Evolutionary conservation across 208 protist genomes (phyloP), one percentile per base, ranked within the genome.

Genomic region (Wallacemonas sp.): DNA sequence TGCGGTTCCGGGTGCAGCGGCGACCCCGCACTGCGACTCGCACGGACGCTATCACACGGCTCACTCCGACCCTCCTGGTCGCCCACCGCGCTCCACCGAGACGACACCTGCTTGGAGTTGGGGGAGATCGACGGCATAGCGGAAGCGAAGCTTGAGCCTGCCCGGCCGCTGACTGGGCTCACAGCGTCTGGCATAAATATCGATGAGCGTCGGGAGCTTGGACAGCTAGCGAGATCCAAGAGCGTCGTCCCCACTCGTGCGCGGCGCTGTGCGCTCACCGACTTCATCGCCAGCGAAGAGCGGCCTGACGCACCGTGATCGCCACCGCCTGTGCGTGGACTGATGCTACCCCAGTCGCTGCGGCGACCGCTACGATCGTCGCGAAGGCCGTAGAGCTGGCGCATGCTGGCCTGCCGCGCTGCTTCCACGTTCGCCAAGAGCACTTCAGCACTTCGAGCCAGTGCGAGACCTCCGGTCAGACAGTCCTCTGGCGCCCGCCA

Each of bases 401-500:
- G 19, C 65, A 77, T 30, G 54, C 71, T 79, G 13, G 61, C 33
- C 58, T 75, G 50, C 22, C 79, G 62, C 29, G 66, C 65, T 1
- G 33, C 64, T 58, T 42, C 57, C 48, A 83, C 63, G 44, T 73
- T 73, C 12, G 52, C 19, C 34, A 90, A 54, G 4, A 80, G 62
- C 10, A 71, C 63, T 37, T 76, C 71, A 22, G 86, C 60, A 38
- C 70, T 81, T 58, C 57, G 55, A 24, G 71, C 38, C 21, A 87
- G 65, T 13, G 80, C 71, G 5, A 91, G 42, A 6, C 75, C 78
- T 19, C 84, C 80, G 1, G 48, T 63, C 10, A 66, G 68, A 32
- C 72, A 75, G 38, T 77, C 77, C 39, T 69, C 44, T 27, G 75
- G 60, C 5, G 70, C 76, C 45, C 80, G 80, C 84, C 84, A 91